These are phyloP conservation scores for Hura crepitans DNA, from an alignment of 441 rosid species.

Conservation along the genomic window DNA sequence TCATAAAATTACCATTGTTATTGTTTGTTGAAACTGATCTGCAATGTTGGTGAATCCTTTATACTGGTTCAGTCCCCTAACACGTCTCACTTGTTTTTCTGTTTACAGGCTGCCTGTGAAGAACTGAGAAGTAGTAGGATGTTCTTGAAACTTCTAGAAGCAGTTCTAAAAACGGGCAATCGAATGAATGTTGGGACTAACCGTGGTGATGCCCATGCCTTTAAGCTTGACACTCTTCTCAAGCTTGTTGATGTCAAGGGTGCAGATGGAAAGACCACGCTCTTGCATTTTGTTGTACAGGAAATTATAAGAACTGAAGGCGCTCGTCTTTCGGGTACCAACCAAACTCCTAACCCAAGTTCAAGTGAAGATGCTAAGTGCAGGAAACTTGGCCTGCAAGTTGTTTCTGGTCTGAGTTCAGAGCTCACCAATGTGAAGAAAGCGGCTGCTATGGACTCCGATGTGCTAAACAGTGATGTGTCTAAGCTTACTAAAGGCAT, in stretches of 20 bases:
- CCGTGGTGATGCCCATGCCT: constrained; percentile 81
- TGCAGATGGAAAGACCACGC: constrained; percentile 71
- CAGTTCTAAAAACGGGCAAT: constrained; percentile 77
- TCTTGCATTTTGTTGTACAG: constrained; percentile 70
- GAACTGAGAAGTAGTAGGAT: constrained; percentile 62
- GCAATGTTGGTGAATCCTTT: background rate
- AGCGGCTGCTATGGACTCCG: constrained; percentile 95
- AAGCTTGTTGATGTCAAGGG: constrained; percentile 86
- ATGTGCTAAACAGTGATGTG: constrained; percentile 65
- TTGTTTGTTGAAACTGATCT: constrained; percentile 15
- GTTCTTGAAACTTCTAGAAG: constrained; percentile 71
- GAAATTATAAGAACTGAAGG: constrained; percentile 86
- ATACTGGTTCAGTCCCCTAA: background rate
- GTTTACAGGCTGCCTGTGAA: constrained; percentile 72
- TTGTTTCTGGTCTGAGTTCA: constrained; percentile 71
- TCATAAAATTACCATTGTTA: background rate
- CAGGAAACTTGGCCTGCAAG: constrained; percentile 78
- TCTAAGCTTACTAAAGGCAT: constrained; percentile 73
- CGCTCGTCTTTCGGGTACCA: constrained; percentile 53
- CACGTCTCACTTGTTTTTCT: background rate
- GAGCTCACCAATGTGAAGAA: constrained; percentile 76
- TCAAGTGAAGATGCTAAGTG: constrained; percentile 57
- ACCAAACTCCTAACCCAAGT: constrained; percentile 29
- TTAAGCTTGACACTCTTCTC: constrained; percentile 75
- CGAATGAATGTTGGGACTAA: constrained; percentile 95